Percentiles rank a stretch among this genome's conserved stretches.
phyloP scores from a whole-genome alignment of 75 land plant genomes.

The Picea sitchensis region DNA sequence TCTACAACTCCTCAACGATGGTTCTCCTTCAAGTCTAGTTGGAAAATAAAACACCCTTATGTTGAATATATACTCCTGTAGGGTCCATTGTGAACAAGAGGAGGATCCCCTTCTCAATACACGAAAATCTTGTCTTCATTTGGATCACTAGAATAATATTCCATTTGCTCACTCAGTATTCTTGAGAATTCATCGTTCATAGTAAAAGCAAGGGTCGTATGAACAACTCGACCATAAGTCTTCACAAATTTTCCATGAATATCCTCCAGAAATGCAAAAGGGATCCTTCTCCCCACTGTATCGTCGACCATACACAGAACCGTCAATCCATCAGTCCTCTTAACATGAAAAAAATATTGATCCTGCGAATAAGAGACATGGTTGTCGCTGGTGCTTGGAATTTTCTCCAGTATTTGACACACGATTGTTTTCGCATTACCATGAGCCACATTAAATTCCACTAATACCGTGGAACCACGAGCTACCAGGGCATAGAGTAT shows the following conservation, averaged over 20 bases:
- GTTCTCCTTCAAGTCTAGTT: too few species aligned
- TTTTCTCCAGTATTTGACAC: conserved; percentile 74
- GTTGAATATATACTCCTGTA: too few species aligned
- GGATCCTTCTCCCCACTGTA: conserved; percentile 61
- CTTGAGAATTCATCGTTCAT: conserved; percentile 93
- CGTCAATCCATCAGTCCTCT: conserved; percentile 81
- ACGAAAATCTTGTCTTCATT: conserved; percentile 56
- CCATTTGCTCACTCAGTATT: conserved; percentile 75
- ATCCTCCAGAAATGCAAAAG: conserved; percentile 29
- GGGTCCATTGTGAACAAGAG: too few species aligned
- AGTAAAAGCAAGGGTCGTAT: conserved; percentile 64
- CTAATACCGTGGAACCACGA: conserved; percentile 81
- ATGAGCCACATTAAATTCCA: conserved; percentile 57
- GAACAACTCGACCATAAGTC: conserved; percentile 16
- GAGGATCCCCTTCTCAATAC: too few species aligned
- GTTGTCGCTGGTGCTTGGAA: conserved; percentile 53
- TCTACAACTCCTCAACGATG: too few species aligned
- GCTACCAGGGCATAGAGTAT: conserved; percentile 81
- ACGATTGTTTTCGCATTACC: conserved; percentile 73
- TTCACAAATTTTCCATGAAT: neutral
- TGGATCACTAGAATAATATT: conserved; percentile 73
- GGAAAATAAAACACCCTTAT: too few species aligned
- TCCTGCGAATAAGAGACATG: conserved; percentile 83
- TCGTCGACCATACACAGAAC: conserved; percentile 90
- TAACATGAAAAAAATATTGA: conserved; percentile 79